Conservation (phyloP, 1,284 basidiomycete genomes). For the Tilletia walkeri region DNA sequence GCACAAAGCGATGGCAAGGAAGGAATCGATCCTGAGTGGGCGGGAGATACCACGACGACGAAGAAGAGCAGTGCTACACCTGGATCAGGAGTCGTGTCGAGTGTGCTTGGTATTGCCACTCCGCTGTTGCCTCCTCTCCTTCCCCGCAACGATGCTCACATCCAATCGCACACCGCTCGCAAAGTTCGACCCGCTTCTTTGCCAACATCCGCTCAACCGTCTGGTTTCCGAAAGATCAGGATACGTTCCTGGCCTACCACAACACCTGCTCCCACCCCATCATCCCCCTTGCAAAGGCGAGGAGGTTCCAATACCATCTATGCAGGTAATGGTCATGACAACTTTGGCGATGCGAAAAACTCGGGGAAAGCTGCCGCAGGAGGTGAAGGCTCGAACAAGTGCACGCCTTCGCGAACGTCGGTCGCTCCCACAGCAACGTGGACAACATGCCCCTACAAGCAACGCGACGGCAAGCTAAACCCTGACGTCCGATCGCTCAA, state of each 20-base stretch:
- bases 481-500: slow-evolving; percentile 66
- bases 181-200: too few species aligned
- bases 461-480: slow-evolving; percentile 66
- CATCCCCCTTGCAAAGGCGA: background rate
- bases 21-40: slow-evolving; percentile 5
- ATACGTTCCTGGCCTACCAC: too few species aligned
- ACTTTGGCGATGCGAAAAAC: slow-evolving; percentile 1
- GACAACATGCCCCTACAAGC: slow-evolving; percentile 64
- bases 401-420: slow-evolving; percentile 19
- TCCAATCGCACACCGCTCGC: too few species aligned
- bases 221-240: too few species aligned
- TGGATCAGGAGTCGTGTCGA: background rate
- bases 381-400: slow-evolving; percentile 12
- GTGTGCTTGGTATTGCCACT: slow-evolving; percentile 8
- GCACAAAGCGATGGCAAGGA: slow-evolving; percentile 16
- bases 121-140: background rate
- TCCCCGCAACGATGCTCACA: background rate
- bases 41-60: background rate
- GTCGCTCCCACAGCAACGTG: slow-evolving; percentile 54
- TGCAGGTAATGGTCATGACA: slow-evolving; percentile 10
- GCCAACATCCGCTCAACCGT: too few species aligned
- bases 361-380: slow-evolving; percentile 6
- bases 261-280: background rate
- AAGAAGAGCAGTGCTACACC: background rate
- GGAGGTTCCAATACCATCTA: slow-evolving; percentile 10